Evolutionary conservation across 2,329 filamentous ascomycete species (phyloP).

Genomic region (Colletotrichum tropicale): DNA sequence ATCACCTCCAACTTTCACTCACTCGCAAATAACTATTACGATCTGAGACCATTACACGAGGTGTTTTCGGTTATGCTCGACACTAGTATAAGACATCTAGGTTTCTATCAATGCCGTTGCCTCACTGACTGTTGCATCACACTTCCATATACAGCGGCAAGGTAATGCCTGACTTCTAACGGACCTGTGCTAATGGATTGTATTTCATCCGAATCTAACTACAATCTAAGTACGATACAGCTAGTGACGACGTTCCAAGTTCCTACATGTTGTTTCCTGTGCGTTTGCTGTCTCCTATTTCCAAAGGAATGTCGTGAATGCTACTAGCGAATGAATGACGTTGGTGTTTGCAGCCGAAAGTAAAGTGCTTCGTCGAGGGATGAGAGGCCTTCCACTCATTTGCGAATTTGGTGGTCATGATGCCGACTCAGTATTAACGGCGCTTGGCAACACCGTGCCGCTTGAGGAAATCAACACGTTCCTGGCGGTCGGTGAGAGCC

Average conservation of each 20-base stretch:
- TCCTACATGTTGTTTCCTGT: fast-evolving
- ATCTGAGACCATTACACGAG: too few species aligned
- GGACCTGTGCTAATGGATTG: neutral
- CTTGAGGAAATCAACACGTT: neutral
- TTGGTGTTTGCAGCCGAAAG: neutral
- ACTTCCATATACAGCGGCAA: neutral
- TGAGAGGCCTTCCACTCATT: neutral
- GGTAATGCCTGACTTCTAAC: neutral
- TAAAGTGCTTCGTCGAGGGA: fast-evolving
- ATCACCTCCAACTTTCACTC: too few species aligned
- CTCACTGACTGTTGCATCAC: neutral
- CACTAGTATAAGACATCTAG: too few species aligned
- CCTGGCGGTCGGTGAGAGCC: neutral
- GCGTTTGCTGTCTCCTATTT: neutral
- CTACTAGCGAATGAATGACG: neutral
- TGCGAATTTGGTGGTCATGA: neutral
- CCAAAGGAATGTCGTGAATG: neutral
- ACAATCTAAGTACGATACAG: neutral
- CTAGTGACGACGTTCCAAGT: neutral
- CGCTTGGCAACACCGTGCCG: neutral
- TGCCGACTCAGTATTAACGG: neutral
- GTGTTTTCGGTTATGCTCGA: too few species aligned
- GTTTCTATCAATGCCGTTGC: too few species aligned
- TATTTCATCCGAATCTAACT: neutral
- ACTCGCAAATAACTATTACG: too few species aligned